Percentiles rank a stretch among this genome's conserved stretches.
Conservation (phyloP, 257 asterid species). For the Oldenlandia corymbosa region DNA sequence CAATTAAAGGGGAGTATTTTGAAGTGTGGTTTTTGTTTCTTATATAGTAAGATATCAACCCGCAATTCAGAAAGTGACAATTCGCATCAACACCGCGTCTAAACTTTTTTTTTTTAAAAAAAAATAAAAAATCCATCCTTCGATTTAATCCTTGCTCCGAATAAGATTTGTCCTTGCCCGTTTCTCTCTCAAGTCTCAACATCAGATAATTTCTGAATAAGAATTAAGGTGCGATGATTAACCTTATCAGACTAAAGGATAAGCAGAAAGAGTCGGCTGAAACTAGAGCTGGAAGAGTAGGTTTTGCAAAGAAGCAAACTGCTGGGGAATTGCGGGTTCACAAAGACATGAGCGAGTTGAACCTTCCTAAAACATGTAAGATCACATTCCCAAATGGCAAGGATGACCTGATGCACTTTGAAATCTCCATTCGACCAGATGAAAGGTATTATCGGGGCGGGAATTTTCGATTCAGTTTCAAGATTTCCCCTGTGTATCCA, state of each 20-base stretch:
- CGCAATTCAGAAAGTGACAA: no score
- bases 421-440: slow-evolving; percentile 28
- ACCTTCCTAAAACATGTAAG: slow-evolving; percentile 32
- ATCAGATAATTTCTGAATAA: no score
- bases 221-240: slow-evolving; percentile 38
- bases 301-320: slow-evolving; percentile 22
- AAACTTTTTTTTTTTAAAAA: no score
- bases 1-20: no score
- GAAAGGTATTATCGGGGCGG: slow-evolving; percentile 39
- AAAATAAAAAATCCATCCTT: no score
- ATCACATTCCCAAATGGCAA: slow-evolving; percentile 34
- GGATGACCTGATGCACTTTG: slow-evolving; percentile 37
- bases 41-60: no score
- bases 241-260: slow-evolving; percentile 31
- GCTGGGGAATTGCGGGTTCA: slow-evolving; percentile 32
- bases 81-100: no score
- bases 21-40: no score
- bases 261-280: slow-evolving; percentile 25
- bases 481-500: slow-evolving; percentile 31
- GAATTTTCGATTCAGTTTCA: slow-evolving; percentile 28
- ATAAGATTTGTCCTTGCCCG: no score
- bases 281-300: slow-evolving; percentile 18
- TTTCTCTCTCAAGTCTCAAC: no score
- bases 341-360: slow-evolving; percentile 36
- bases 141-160: no score